Percentiles rank a stretch among this genome's conserved stretches.
These are phyloP conservation scores for Diutina neorugosa DNA, from an alignment of 1,139 yeast species.

Conservation along the genomic window DNA sequence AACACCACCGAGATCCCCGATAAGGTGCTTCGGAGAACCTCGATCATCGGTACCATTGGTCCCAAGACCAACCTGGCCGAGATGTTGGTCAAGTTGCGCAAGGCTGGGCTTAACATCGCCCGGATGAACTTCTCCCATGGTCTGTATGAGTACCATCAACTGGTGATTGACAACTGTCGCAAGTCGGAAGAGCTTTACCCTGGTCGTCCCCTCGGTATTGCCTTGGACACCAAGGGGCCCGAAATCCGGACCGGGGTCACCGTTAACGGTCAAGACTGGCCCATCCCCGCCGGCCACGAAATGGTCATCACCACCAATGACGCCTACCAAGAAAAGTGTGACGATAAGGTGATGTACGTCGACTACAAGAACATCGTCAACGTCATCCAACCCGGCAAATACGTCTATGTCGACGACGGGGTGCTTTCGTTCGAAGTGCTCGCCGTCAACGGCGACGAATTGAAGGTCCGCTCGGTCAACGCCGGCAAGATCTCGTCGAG, in stretches of 20 bases:
- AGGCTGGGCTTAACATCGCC: slow-evolving; percentile 94
- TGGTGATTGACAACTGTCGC: slow-evolving; percentile 92
- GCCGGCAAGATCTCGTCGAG: slow-evolving; percentile 93
- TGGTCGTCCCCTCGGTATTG: slow-evolving; percentile 97
- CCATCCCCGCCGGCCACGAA: slow-evolving; percentile 76
- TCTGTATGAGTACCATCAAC: slow-evolving; percentile 90
- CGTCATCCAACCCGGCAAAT: slow-evolving; percentile 77
- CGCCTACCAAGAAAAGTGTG: slow-evolving; percentile 55
- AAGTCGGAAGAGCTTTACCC: slow-evolving; percentile 81
- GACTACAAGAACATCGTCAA: slow-evolving; percentile 96
- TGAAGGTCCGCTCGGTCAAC: slow-evolving; percentile 81
- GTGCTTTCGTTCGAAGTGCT: slow-evolving; percentile 88
- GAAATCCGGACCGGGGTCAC: slow-evolving; percentile 99
- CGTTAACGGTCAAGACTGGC: slow-evolving; percentile 60
- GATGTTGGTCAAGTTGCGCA: slow-evolving; percentile 74
- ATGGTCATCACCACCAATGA: slow-evolving; percentile 92
- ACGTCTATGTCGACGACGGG: slow-evolving; percentile 95
- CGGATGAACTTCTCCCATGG: slow-evolving; percentile 99
- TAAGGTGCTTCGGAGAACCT: slow-evolving; percentile 81
- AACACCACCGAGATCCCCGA: slow-evolving; percentile 73
- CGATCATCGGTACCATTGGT: slow-evolving; percentile 96
- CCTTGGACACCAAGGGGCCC: slow-evolving; percentile 98
- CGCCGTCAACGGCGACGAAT: slow-evolving; percentile 69
- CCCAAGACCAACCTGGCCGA: slow-evolving; percentile 94
- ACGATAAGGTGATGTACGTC: slow-evolving; percentile 72